Percentiles rank a stretch among this genome's conserved stretches.
These are phyloP conservation scores for Phragmites australis DNA, from an alignment of 176 grass and related monocot species.

Conservation along the genomic window DNA sequence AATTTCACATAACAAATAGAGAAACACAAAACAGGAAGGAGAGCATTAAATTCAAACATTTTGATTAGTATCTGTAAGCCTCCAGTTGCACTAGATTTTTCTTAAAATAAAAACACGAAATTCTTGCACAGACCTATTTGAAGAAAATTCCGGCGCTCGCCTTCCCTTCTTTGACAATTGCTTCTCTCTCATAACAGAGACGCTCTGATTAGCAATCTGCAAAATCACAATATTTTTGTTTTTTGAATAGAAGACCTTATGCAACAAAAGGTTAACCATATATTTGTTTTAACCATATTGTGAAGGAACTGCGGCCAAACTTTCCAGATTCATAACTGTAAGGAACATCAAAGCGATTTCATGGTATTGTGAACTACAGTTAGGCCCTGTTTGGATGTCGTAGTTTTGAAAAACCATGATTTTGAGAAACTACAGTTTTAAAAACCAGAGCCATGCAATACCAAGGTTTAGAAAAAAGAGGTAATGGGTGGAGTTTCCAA, in stretches of 20 bases:
- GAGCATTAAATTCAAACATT: neutral
- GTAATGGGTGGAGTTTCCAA: no score
- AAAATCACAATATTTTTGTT: neutral
- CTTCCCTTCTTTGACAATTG: conserved; percentile 83
- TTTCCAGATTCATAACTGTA: neutral
- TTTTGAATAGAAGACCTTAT: conserved; percentile 1
- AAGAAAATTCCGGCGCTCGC: conserved; percentile 64
- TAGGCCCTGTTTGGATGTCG: no score
- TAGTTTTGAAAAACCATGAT: no score
- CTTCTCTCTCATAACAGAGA: conserved; percentile 88
- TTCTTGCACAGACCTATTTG: conserved; percentile 57
- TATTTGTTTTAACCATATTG: no score
- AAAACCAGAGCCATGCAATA: no score
- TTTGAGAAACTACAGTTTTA: no score
- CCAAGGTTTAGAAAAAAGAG: no score
- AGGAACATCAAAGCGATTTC: neutral
- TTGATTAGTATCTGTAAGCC: neutral
- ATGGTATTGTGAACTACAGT: neutral
- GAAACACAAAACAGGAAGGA: neutral
- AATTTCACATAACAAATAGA: conserved; percentile 28
- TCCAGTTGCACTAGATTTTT: conserved; percentile 25
- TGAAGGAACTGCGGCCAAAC: conserved; percentile 8
- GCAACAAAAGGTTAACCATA: neutral
- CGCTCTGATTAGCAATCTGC: conserved; percentile 84
- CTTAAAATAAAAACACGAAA: conserved; percentile 22